A percentile compares a stretch with the other conserved stretches of the same genome.
Conservation (phyloP, 331 rosid genomes). For the Acacia concinna region DNA sequence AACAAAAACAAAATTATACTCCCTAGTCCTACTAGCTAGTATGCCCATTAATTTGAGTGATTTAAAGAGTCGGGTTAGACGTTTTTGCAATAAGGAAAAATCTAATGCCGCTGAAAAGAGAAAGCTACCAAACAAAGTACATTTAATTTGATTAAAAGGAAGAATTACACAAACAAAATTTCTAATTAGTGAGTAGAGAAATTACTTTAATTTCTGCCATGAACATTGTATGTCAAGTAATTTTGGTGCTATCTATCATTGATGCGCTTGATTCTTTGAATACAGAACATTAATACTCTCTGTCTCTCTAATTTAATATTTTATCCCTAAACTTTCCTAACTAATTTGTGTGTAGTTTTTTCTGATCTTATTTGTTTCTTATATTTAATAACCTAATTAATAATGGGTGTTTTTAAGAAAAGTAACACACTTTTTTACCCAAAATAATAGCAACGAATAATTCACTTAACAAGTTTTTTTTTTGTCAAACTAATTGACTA, state of each 20-base stretch:
- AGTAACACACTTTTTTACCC: no score
- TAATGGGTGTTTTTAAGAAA: no score
- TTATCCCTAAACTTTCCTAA: neutral
- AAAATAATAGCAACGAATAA: no score
- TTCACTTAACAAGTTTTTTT: no score
- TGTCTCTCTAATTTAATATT: neutral
- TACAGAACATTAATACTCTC: no score
- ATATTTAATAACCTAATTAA: no score
- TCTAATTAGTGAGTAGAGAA: neutral
- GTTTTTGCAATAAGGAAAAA: neutral
- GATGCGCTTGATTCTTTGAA: neutral
- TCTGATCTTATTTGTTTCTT: no score
- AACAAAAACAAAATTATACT: neutral
- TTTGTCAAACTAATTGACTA: no score
- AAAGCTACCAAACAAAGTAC: neutral
- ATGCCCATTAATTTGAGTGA: neutral
- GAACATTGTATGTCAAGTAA: neutral
- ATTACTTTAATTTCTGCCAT: neutral
- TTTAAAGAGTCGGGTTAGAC: neutral
- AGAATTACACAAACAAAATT: neutral
- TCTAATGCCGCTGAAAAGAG: neutral
- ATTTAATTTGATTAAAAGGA: neutral
- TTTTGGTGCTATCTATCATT: neutral
- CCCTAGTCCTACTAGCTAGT: neutral
- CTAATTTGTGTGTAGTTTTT: no score